Evolutionary conservation across 139 green algal species (phyloP), one percentile per base, ranked within the genome.

Genomic region (Asterochloris sp.): DNA sequence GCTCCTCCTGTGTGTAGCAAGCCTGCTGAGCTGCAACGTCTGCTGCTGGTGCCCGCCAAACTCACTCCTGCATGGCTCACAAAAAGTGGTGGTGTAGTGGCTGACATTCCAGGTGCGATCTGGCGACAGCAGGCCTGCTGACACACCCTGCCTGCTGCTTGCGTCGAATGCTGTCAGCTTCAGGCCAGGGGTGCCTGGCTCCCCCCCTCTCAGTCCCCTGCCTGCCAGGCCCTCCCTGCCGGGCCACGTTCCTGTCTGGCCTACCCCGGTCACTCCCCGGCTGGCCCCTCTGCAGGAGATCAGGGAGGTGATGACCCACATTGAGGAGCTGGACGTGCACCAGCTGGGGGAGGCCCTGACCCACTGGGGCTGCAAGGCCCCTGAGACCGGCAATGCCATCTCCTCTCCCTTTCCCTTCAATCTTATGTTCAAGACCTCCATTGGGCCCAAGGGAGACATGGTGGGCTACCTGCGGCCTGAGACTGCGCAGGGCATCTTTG

Each of bases 381-480:
- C 97, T 4, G 97, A 98, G 78, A 99, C 97, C 66, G 91, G 91
- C 62, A 99, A 99, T 88, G 95, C 94, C 75, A 91, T 99, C 69
- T 92, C 86, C 13, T 82, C 86, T 10, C 96, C 97, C 62, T 99
- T 97, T 90, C 91, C 96, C 69, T 99, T 99, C 94, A 99, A 99
- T 90, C 93, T 99, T 17, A 99, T 99, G 97, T 99, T 99, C 86
- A 90, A 91, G 76, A 97, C 94, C 4, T 92, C 85, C 85, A 97
- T 98, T 86, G 95, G 95, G 24, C 95, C 95, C 26, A 86, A 85
- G 26, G 95, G 95, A 21, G 93, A 98, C 87, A 76, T 92, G 79
- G 87, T 94, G 14, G 95, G 95, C 47, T 98, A 95, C 89, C 85
- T 98, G 82, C 87, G 95, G 14, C 95, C 95, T 66, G 95, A 98